Evolutionary conservation across 2,329 filamentous ascomycete genomes (phyloP), one percentile per base, ranked within the genome.

Genomic region (Lachnellula arida): DNA sequence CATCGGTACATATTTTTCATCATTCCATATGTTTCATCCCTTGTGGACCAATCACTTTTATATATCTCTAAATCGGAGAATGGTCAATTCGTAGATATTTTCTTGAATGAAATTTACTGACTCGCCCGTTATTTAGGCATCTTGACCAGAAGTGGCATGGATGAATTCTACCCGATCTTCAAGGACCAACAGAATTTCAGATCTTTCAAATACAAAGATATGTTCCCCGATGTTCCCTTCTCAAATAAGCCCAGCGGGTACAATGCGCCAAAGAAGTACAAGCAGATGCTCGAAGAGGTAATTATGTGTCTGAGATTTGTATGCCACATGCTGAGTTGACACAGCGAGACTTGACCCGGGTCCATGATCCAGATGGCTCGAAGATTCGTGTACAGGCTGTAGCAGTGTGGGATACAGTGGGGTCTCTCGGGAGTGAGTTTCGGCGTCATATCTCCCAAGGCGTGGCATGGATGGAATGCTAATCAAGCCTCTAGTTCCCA

Each of bases 351-450:
- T 66, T 74, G 52, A 74, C 74, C 0, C 68, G 72, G 35, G 70
- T 74, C 47, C 66, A 68, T n/a, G 70, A 67, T 56, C 63, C 59
- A 6, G 67, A 73, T 44, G 67, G 65, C 51, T 60, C 19, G 60
- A 68, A 28, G 57, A 70, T 80, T 37, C 70, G 64, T 9, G 71
- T 80, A 54, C 73, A 75, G 57, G 76, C 76, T 1, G 69, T 79
- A 25, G 77, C 72, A 5, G 77, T 79, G 5, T 80, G 75, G 74
- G 77, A 80, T 61, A 80, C 78, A 1, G 71, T 69, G 2, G 66
- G 69, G 22, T 63, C 66, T 51, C 51, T 68, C 5, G 66, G 66
- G 4, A 68, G 54, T 78, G 74, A 0, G 67, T 78, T 40, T 73
- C 67, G 4, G 73, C 75, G 15, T 77, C 71, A 22, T 12, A 23